phyloP scores from a whole-genome alignment of 257 asterid species.

The Scutellaria baicalensis region DNA sequence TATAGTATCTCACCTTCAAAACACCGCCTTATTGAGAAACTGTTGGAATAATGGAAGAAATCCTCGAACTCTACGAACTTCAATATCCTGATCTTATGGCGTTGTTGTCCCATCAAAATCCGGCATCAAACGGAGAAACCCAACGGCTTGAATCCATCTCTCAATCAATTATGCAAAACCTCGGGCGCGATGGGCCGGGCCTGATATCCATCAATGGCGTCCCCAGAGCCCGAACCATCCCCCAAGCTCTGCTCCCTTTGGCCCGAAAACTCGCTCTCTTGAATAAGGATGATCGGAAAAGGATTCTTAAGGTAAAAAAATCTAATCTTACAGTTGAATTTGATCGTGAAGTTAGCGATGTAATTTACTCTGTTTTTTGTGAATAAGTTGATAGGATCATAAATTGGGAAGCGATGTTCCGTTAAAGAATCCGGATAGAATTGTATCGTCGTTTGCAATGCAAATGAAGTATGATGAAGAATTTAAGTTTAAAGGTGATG shows the following conservation, averaged over 20 bases:
- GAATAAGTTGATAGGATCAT: slow-evolving; percentile 51
- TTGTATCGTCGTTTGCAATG: slow-evolving; percentile 83
- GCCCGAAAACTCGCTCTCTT: slow-evolving; percentile 78
- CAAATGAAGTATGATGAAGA: slow-evolving; percentile 61
- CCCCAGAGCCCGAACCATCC: slow-evolving; percentile 40
- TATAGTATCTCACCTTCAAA: neutral
- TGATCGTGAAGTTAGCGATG: neutral
- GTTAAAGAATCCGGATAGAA: slow-evolving; percentile 52
- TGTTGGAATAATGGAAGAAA: slow-evolving; percentile 28
- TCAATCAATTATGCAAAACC: slow-evolving; percentile 41
- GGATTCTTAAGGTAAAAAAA: slow-evolving; percentile 63
- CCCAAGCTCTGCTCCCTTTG: slow-evolving; percentile 53
- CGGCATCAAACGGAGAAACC: slow-evolving; percentile 26
- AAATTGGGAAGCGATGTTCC: slow-evolving; percentile 82
- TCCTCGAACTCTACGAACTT: slow-evolving; percentile 49
- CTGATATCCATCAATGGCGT: slow-evolving; percentile 61
- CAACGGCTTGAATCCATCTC: slow-evolving; percentile 40
- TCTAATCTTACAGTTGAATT: neutral
- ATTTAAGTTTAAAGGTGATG: slow-evolving; percentile 7
- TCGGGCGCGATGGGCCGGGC: slow-evolving; percentile 85
- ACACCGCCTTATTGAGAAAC: neutral
- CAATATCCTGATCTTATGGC: slow-evolving; percentile 46
- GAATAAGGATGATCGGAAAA: slow-evolving; percentile 47
- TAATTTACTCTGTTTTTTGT: neutral
- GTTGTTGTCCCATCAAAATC: slow-evolving; percentile 28